A percentile compares a stretch with the other conserved stretches of the same genome.
Evolutionary conservation across 2,329 filamentous ascomycete species (phyloP).

Genomic region (Aspergillus fischeri): DNA sequence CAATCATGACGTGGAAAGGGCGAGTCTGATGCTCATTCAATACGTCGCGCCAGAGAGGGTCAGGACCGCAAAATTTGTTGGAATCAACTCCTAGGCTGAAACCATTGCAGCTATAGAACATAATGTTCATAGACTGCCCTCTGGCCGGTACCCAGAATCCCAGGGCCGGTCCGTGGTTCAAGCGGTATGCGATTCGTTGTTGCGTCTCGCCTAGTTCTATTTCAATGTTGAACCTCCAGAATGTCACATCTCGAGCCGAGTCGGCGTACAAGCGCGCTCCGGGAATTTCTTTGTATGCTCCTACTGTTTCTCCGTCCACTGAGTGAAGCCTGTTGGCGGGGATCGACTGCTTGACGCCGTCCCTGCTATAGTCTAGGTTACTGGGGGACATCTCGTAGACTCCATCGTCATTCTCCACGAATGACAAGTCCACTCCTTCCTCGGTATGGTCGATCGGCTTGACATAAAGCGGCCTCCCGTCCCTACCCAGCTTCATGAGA

Average conservation of each 20-base stretch:
- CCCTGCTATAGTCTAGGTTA: conserved; percentile 39
- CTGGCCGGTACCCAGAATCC: conserved; percentile 92
- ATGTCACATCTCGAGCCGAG: conserved; percentile 79
- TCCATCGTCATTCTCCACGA: conserved; percentile 73
- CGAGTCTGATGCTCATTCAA: conserved; percentile 84
- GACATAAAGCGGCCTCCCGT: conserved; percentile 82
- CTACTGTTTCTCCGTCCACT: conserved; percentile 71
- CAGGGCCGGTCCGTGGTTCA: conserved; percentile 83
- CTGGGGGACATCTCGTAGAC: conserved; percentile 67
- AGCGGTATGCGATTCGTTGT: conserved; percentile 87
- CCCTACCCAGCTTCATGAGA: conserved; percentile 77
- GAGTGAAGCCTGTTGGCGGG: conserved; percentile 45
- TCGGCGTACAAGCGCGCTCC: conserved; percentile 81
- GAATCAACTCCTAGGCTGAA: conserved; percentile 79
- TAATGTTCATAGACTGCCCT: conserved; percentile 90
- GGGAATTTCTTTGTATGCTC: conserved; percentile 76
- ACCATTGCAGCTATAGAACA: conserved; percentile 98
- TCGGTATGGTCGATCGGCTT: conserved; percentile 83
- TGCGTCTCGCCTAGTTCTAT: conserved; percentile 76
- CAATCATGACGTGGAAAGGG: conserved; percentile 97
- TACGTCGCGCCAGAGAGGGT: conserved; percentile 95
- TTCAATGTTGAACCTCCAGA: conserved; percentile 96
- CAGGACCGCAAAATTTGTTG: conserved; percentile 80
- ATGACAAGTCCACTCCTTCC: conserved; percentile 73
- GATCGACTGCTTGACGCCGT: conserved; percentile 37